These are phyloP conservation scores for Flammula alnicola DNA, from an alignment of 1,284 basidiomycete genomes.

Conservation along the genomic window DNA sequence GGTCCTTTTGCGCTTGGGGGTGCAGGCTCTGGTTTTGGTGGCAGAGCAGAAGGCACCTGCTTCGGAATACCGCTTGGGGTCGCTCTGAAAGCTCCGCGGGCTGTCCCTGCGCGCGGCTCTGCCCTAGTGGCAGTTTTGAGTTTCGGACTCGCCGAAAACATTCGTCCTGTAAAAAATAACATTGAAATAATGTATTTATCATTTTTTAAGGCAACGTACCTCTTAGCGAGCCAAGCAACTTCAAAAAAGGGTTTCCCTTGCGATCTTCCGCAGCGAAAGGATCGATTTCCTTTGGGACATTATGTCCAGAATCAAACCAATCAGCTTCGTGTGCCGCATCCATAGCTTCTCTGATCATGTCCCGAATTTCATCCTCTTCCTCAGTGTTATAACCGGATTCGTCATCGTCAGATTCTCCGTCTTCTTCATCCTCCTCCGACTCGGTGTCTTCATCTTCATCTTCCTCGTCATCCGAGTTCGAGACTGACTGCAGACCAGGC, in stretches of 20 bases:
- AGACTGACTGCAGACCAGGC: conserved; percentile 66
- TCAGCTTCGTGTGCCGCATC: conserved; percentile 63
- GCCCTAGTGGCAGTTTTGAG: conserved; percentile 43
- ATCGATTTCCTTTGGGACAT: conserved; percentile 45
- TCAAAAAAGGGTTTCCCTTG: conserved; percentile 75
- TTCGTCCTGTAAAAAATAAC: conserved; percentile 53
- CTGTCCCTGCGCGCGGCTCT: conserved; percentile 26
- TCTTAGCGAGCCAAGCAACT: conserved; percentile 69
- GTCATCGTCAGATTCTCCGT: conserved; percentile 35
- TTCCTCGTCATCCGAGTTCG: conserved; percentile 55
- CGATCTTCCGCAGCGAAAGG: conserved; percentile 49
- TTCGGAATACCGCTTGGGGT: conserved; percentile 30
- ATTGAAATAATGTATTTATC: conserved; percentile 2
- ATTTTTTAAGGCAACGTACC: conserved; percentile 43
- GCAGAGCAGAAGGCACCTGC: conserved; percentile 22
- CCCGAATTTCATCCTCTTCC: conserved; percentile 66
- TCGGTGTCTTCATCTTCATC: conserved; percentile 41
- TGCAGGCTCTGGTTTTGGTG: conserved; percentile 22
- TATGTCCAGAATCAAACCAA: conserved; percentile 50
- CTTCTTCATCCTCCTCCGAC: conserved; percentile 42
- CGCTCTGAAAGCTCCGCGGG: conserved; percentile 31
- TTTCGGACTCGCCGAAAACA: conserved; percentile 68
- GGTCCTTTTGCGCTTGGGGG: conserved; percentile 5
- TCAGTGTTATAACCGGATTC: conserved; percentile 67
- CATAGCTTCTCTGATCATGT: conserved; percentile 71